A percentile compares a stretch with the other conserved stretches of the same genome.
phyloP scores from a whole-genome alignment of 169 alveolate species.

The Besnoitia besnoiti region DNA sequence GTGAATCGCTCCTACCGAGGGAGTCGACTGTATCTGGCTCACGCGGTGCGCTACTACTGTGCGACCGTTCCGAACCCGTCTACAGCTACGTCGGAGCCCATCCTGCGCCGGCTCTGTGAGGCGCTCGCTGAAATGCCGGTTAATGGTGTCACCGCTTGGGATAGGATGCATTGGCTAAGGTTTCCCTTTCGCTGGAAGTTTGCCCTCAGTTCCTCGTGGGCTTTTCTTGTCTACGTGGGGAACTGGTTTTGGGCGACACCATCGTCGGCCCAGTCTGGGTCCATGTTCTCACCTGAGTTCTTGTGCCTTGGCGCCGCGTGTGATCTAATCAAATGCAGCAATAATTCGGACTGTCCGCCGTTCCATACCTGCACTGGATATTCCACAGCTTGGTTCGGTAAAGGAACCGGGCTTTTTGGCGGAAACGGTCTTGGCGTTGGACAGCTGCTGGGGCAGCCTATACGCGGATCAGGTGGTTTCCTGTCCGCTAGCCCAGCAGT shows the following conservation, averaged over 20 bases:
- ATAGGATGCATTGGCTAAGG: background rate
- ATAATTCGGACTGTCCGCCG: conserved; percentile 54
- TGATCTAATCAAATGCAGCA: conserved; percentile 45
- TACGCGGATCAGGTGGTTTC: conserved; percentile 51
- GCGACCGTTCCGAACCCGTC: background rate
- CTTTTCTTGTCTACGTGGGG: background rate
- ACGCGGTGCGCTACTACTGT: background rate
- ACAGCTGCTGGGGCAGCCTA: conserved; percentile 16
- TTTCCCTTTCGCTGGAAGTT: background rate
- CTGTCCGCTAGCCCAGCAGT: conserved; percentile 39
- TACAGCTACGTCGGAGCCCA: background rate
- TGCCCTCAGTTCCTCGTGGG: background rate
- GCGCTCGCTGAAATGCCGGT: background rate
- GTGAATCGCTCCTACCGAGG: background rate
- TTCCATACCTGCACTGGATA: conserved; percentile 45
- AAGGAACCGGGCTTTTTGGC: conserved; percentile 29
- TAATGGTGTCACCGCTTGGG: background rate
- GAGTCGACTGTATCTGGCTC: background rate
- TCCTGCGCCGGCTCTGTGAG: background rate
- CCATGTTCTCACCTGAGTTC: conserved; percentile 36
- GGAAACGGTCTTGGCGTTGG: conserved; percentile 12
- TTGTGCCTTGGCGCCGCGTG: conserved; percentile 54
- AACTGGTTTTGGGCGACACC: background rate
- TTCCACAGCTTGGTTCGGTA: background rate
- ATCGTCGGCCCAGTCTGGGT: background rate